Conservation (phyloP, 345 rosid species). For the Ceriops tagal region DNA sequence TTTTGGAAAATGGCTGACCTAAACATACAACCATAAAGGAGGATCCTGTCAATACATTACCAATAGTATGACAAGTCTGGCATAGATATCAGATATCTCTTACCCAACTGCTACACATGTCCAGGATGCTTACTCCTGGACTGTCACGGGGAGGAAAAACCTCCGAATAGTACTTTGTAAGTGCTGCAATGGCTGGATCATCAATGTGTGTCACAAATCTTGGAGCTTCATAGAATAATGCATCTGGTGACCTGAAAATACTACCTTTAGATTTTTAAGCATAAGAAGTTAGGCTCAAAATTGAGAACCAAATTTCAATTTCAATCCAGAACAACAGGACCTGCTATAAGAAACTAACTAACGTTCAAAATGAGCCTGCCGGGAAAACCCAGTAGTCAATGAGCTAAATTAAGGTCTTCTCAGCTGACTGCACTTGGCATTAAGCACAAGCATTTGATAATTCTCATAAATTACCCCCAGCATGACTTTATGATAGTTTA, state of each 20-base stretch:
- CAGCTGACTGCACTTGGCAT: background rate
- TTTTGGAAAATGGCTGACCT: constrained; percentile 91
- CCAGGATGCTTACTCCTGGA: constrained; percentile 77
- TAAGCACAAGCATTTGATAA: no score
- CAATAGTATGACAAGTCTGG: background rate
- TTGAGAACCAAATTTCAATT: no score
- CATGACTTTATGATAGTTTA: background rate
- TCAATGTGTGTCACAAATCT: constrained; percentile 91
- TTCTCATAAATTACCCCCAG: background rate
- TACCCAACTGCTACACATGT: constrained; percentile 98
- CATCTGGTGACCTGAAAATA: constrained; percentile 65
- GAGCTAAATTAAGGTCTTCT: background rate
- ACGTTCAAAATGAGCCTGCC: no score
- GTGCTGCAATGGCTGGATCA: constrained; percentile 83
- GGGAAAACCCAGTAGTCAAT: no score
- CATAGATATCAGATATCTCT: constrained; percentile 16
- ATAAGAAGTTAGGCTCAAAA: background rate
- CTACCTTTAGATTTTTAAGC: constrained; percentile 2
- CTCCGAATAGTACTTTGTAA: constrained; percentile 69
- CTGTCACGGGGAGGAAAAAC: constrained; percentile 75
- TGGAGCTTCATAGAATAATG: constrained; percentile 68
- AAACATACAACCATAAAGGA: constrained; percentile 16
- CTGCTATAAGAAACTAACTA: no score
- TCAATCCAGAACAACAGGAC: no score
- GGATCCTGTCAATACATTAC: background rate